Conservation (phyloP, 495 filamentous ascomycete species). For the Talaromyces borbonicus region DNA sequence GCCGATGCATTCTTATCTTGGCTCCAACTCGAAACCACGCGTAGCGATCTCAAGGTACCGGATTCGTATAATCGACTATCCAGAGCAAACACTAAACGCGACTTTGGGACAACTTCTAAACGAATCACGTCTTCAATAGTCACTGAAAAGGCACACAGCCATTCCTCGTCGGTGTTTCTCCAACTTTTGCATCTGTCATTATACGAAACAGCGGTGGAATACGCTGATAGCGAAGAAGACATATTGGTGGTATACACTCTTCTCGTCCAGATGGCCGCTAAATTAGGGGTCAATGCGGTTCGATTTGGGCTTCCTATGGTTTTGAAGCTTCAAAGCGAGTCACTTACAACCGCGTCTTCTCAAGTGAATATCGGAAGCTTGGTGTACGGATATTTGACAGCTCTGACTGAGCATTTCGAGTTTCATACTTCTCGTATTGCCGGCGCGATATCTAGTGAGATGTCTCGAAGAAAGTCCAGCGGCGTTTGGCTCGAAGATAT, state of each 20-base stretch:
- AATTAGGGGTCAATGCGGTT: constrained; percentile 77
- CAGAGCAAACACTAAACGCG: constrained; percentile 18
- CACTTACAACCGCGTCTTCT: constrained; percentile 35
- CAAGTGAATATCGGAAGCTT: constrained; percentile 74
- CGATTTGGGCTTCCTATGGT: constrained; percentile 78
- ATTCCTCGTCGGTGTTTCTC: constrained; percentile 57
- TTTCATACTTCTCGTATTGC: constrained; percentile 59
- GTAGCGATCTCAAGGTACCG: constrained; percentile 50
- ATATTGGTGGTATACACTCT: constrained; percentile 67
- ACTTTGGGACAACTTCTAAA: constrained; percentile 38
- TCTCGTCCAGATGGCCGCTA: constrained; percentile 57
- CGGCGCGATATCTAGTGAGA: constrained; percentile 61
- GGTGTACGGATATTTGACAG: constrained; percentile 80
- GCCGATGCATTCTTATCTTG: constrained; percentile 72
- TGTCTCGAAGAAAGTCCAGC: constrained; percentile 57
- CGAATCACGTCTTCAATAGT: constrained; percentile 51
- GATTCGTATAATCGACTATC: constrained; percentile 42
- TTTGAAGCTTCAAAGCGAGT: constrained; percentile 63
- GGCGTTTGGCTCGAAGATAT: constrained; percentile 66
- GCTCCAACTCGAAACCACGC: constrained; percentile 69
- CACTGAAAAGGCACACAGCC: constrained; percentile 34
- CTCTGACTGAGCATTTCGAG: constrained; percentile 64
- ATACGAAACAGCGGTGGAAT: constrained; percentile 74
- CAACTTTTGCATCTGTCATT: constrained; percentile 77
- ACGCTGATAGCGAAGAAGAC: constrained; percentile 57